Evolutionary conservation across 2,329 filamentous ascomycete genomes (phyloP), one percentile per base, ranked within the genome.

Genomic region (Aspergillus tamarii): DNA sequence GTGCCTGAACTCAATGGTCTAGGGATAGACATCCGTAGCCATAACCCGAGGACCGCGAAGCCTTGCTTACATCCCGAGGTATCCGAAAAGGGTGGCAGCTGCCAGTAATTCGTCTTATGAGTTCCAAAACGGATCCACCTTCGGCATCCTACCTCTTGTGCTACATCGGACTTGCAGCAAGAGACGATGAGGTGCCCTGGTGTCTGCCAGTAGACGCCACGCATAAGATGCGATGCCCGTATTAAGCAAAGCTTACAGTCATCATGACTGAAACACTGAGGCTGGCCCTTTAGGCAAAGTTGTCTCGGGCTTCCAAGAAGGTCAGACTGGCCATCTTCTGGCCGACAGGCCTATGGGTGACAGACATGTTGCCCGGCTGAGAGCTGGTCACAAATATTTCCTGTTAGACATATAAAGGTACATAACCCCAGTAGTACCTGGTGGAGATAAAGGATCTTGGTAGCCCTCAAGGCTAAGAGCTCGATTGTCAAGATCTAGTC

Each of bases 31-130:
- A 21, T 32, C 52, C 9, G 2, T 36, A 21, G 16, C 10, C 8
- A 26, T 26, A 14, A 11, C 30, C 52, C 52, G 52, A 55, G 32
- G 5, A 39, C 52, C 52, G 52, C 21, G 3, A 55, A 19, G 11
- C 11, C 16, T 55, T 21, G n/a, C 52, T 55, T 39, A 55, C 32
- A 19, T 39, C 52, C 52, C 52, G 52, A 55, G 52, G 52, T 39
- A 41, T 39, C 52, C 52, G 52, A 55, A 26, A 23, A 10, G n/a
- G 19, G 14, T 6, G n/a, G 14, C 36, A 7, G 34, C 4, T 21
- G 19, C 50, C 28, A 34, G 8, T 32, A 21, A 6, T 34, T 7
- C 6, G 8, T 21, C 12, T 21, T 39, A 19, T 23, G 21, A 11
- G 52, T 16, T 7, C 19, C 21, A 36, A 19, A 26, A 19, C 12